Percentiles rank a stretch among this genome's conserved stretches.
These are phyloP conservation scores for Neonectria punicea DNA, from an alignment of 2,329 filamentous ascomycete species.

Conservation along the genomic window DNA sequence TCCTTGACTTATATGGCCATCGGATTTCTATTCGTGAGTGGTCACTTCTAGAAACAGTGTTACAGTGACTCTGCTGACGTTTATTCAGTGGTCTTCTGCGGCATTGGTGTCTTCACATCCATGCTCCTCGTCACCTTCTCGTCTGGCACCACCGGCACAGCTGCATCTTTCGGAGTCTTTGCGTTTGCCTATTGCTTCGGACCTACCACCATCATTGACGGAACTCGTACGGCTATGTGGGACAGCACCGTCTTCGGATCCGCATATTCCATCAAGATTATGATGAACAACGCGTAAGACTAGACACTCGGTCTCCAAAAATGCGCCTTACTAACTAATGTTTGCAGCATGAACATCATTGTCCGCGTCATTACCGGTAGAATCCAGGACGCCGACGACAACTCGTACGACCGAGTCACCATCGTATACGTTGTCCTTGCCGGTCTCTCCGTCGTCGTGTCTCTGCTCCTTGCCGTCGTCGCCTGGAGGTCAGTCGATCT, in stretches of 20 bases:
- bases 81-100: conserved; percentile 55
- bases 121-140: conserved; percentile 66
- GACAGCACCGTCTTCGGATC: conserved; percentile 67
- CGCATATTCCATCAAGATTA: conserved; percentile 67
- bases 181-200: conserved; percentile 65
- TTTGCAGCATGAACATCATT: conserved; percentile 64
- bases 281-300: conserved; percentile 61
- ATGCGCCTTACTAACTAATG: not conserved
- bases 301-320: not conserved
- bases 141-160: conserved; percentile 59
- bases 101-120: conserved; percentile 57
- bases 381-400: conserved; percentile 65
- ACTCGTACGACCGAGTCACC: conserved; percentile 64
- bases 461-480: conserved; percentile 49
- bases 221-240: conserved; percentile 68
- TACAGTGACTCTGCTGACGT: not conserved
- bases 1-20: conserved; percentile 65
- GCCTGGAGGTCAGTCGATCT: conserved; percentile 54
- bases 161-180: conserved; percentile 67
- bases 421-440: conserved; percentile 65
- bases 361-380: conserved; percentile 64
- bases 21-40: conserved; percentile 58
- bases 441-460: conserved; percentile 57
- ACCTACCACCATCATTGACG: conserved; percentile 67
- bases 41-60: not conserved